Base-by-base conservation (phyloP, 169 alveolate genomes). In the Eimeria necatrix region DNA sequence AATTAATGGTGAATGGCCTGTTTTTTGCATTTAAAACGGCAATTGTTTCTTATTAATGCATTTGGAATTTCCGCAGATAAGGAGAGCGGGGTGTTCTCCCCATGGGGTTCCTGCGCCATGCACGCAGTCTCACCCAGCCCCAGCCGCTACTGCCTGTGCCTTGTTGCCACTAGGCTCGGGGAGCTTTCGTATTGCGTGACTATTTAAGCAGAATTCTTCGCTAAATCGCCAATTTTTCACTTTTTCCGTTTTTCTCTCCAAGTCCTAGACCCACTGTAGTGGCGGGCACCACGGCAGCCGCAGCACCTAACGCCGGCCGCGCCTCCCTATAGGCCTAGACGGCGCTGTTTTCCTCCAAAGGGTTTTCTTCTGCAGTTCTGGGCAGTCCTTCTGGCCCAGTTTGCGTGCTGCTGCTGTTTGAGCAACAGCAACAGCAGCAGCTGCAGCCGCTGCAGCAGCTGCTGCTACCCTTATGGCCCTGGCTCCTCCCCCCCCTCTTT, bases 361-460 rank as follows among this genome's bases (percentile, higher is more conserved):
- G 85, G 16, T 32, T 16, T 74, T 9, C 60, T 32, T 32, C 41
- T 9, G 60, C 61, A n/a, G 61, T 16, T 74, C 26, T n/a, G 14
- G 41, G 20, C 60, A 12, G 18, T 46, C 22, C 4, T 74, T 46
- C 61, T 20, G 85, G 59, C 22, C 59, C 85, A 41, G 85, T 48
- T 41, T 32, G 41, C 6, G 60, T 8, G 61, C 6, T 6, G 61
- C 87, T 16, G 59, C 87, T 4, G 64, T 26, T 32, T 18, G 32
- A 48, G 87, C 61, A 76, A 26, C 87, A 46, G 7, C 87, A 76
- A 22, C 87, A 76, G 61, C 64, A 76, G 61, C 87, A 76, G 89
- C 71, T 26, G 89, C 89, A 80, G 71, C 71, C 46, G 70, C 89
- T 48, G 71, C 71, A 80, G 89, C 89, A 80, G 89, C 71, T 16